Percentiles rank a stretch among this genome's conserved stretches.
These are phyloP conservation scores for Calonectria ilicicola DNA, from an alignment of 2,329 filamentous ascomycete genomes.

Conservation along the genomic window DNA sequence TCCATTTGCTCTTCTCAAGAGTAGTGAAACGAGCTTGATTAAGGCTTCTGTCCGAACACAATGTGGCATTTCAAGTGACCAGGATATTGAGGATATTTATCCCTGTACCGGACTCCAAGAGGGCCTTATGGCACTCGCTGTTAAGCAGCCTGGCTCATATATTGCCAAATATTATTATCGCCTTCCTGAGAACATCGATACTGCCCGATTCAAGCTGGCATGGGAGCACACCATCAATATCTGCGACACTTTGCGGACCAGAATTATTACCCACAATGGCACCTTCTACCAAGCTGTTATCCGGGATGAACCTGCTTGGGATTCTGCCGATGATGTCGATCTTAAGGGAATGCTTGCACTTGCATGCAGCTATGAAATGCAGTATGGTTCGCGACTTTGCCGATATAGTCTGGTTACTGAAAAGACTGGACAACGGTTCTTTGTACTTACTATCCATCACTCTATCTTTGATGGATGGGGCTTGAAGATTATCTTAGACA, in stretches of 20 bases:
- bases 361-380: not conserved
- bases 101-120: slow-evolving; percentile 9
- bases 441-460: slow-evolving; percentile 35
- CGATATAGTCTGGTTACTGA: slow-evolving; percentile 7
- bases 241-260: slow-evolving; percentile 12
- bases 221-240: slow-evolving; percentile 4
- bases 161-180: slow-evolving; percentile 12
- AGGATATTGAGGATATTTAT: slow-evolving; percentile 15
- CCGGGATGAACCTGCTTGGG: not conserved
- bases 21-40: not conserved
- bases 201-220: not conserved
- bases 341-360: not conserved
- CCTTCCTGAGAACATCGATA: not conserved
- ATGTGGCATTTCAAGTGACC: not conserved
- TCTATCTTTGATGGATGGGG: slow-evolving; percentile 42
- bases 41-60: not conserved
- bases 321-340: not conserved
- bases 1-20: slow-evolving; percentile 2
- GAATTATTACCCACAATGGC: not conserved
- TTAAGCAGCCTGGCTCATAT: slow-evolving; percentile 14
- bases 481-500: not conserved
- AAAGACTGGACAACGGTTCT: not conserved
- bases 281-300: not conserved
- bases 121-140: slow-evolving; percentile 12
- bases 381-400: slow-evolving; percentile 8